Percentiles rank a stretch among this genome's conserved stretches.
phyloP scores from a whole-genome alignment of 768 basidiomycete species.

The Lanmaoa rubissima region DNA sequence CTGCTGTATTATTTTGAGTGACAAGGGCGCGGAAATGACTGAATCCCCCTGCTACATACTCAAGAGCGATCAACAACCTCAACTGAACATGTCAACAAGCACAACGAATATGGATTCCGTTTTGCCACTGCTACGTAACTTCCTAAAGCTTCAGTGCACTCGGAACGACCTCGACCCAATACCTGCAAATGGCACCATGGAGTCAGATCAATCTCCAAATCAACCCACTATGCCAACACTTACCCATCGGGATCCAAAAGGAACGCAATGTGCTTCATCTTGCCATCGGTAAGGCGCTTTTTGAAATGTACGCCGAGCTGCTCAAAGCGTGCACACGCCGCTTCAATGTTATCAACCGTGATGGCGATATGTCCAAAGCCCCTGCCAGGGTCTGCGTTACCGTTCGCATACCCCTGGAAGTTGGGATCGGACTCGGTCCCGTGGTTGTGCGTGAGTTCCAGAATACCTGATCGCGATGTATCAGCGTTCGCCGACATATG shows the following conservation, averaged over 20 bases:
- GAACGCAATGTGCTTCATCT: constrained; percentile 83
- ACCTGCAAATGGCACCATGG: constrained; percentile 34
- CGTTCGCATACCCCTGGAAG: constrained; percentile 82
- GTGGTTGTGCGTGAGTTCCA: constrained; percentile 88
- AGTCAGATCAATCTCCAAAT: background rate
- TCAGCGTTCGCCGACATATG: background rate
- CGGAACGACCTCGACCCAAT: constrained; percentile 61
- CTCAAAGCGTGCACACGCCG: constrained; percentile 83
- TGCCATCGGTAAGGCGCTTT: constrained; percentile 83
- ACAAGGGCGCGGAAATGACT: background rate
- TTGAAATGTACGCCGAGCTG: constrained; percentile 78
- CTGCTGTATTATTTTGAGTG: background rate
- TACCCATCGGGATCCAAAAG: constrained; percentile 84
- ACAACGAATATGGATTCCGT: background rate
- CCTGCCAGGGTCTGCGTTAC: constrained; percentile 79
- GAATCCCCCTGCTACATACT: background rate
- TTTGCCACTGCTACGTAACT: background rate
- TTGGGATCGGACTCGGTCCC: constrained; percentile 78
- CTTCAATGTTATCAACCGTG: constrained; percentile 77
- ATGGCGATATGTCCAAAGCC: constrained; percentile 90
- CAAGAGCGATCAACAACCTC: constrained; percentile 4
- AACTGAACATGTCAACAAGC: background rate
- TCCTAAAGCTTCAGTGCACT: constrained; percentile 25
- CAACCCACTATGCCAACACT: constrained; percentile 6
- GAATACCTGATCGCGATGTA: constrained; percentile 48